Conservation (phyloP, 495 filamentous ascomycete genomes). For the Hyaloscypha finlandica region DNA sequence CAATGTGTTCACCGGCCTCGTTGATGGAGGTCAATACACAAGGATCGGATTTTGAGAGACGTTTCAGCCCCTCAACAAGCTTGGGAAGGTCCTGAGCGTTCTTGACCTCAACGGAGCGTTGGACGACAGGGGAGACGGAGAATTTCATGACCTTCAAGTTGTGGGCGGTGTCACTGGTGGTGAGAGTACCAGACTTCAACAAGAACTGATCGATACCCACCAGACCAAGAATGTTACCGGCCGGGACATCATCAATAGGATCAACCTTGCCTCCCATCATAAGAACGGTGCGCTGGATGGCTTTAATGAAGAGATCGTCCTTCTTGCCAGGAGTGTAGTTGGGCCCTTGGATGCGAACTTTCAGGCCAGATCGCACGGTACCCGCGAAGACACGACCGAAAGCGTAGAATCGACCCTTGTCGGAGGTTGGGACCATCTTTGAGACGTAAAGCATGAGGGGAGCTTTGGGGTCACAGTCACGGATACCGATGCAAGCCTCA, state of each 20-base stretch:
- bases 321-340: slow-evolving; percentile 98
- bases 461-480: slow-evolving; percentile 95
- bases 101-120: slow-evolving; percentile 98
- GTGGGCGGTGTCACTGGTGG: slow-evolving; percentile 96
- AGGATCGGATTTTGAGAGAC: slow-evolving; percentile 99
- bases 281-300: slow-evolving; percentile 98
- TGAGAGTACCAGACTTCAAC: slow-evolving; percentile 99
- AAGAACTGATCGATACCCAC: slow-evolving; percentile 99
- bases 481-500: slow-evolving; percentile 89
- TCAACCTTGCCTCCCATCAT: slow-evolving; percentile 99
- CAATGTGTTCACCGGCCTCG: slow-evolving; percentile 96
- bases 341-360: slow-evolving; percentile 99
- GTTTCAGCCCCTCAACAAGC: slow-evolving; percentile 99
- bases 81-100: slow-evolving; percentile 99
- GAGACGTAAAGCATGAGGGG: slow-evolving; percentile 99
- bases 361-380: slow-evolving; percentile 94
- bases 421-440: slow-evolving; percentile 99
- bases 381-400: slow-evolving; percentile 99
- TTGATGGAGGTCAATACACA: slow-evolving; percentile 89
- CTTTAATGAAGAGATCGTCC: slow-evolving; percentile 99
- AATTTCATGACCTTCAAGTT: slow-evolving; percentile 99
- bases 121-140: slow-evolving; percentile 99
- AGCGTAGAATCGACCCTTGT: slow-evolving; percentile 99
- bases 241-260: slow-evolving; percentile 98
- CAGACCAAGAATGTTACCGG: slow-evolving; percentile 98